Evolutionary conservation across 2,329 filamentous ascomycete species (phyloP).

Genomic region (Colletotrichum graminicola): DNA sequence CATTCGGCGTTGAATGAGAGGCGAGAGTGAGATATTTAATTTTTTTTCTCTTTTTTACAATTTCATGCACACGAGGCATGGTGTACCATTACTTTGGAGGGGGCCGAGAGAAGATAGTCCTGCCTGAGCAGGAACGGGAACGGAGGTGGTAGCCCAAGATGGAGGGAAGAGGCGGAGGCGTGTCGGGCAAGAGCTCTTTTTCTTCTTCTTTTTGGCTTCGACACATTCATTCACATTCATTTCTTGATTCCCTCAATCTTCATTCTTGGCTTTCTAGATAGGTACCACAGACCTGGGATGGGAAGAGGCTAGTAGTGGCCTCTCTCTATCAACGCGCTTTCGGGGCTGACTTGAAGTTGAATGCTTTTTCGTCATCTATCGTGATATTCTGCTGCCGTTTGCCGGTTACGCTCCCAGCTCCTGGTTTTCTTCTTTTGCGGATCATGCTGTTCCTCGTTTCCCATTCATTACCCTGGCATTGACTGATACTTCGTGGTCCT

Average conservation of each 20-base stretch:
- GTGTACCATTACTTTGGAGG: conserved; percentile 26
- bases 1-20: conserved; percentile 30
- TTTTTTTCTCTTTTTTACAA: conserved; percentile 5
- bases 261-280: conserved; percentile 31
- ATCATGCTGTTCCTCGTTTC: neutral
- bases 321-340: conserved; percentile 16
- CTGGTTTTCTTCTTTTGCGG: neutral
- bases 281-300: conserved; percentile 1
- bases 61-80: conserved; percentile 23
- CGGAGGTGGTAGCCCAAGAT: neutral
- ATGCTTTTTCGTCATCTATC: conserved; percentile 28
- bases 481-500: neutral
- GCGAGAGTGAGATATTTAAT: conserved; percentile 23
- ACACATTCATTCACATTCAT: conserved; percentile 35
- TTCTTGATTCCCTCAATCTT: conserved; percentile 32
- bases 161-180: neutral
- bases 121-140: neutral
- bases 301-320: neutral
- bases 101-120: neutral
- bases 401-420: neutral
- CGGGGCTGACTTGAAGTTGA: conserved; percentile 2
- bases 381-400: conserved; percentile 27
- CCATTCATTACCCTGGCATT: neutral
- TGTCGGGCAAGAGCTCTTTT: conserved; percentile 2
- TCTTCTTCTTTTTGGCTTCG: conserved; percentile 28